Percentiles rank a stretch among this genome's conserved stretches.
These are phyloP conservation scores for Botryotinia convoluta DNA, from an alignment of 2,329 filamentous ascomycete species.

Conservation along the genomic window DNA sequence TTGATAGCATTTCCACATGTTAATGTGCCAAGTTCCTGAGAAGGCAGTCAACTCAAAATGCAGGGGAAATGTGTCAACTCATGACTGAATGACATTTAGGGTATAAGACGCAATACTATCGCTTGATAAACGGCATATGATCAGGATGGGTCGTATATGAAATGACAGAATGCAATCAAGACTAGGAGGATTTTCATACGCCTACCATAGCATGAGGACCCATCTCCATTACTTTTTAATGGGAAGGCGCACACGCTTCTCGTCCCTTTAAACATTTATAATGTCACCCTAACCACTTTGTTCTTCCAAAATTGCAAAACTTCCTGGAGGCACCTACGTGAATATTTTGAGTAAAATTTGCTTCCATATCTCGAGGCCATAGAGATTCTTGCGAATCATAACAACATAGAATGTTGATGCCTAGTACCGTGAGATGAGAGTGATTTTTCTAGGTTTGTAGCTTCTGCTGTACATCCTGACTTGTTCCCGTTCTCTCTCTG, in stretches of 20 bases:
- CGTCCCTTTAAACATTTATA: background rate
- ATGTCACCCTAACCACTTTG: background rate
- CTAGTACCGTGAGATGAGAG: too few relatives aligned
- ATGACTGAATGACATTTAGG: background rate
- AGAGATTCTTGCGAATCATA: background rate
- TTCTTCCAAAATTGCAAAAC: background rate
- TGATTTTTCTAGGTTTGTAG: background rate
- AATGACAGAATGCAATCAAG: background rate
- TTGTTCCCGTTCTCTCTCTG: background rate
- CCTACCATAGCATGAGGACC: background rate
- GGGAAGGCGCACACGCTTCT: background rate
- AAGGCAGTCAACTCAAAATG: background rate
- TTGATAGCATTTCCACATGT: background rate
- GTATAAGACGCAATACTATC: background rate
- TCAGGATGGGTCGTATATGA: background rate
- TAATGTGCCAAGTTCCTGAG: background rate
- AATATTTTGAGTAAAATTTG: background rate
- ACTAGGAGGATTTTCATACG: background rate
- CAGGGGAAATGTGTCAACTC: background rate
- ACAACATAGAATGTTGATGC: too few relatives aligned
- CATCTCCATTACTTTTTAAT: background rate
- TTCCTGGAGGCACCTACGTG: background rate
- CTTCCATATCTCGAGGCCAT: background rate
- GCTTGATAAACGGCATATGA: background rate
- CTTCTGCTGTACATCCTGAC: background rate